These are phyloP conservation scores for Fraxinus greggii DNA, from an alignment of 305 asterid genomes.

Conservation along the genomic window DNA sequence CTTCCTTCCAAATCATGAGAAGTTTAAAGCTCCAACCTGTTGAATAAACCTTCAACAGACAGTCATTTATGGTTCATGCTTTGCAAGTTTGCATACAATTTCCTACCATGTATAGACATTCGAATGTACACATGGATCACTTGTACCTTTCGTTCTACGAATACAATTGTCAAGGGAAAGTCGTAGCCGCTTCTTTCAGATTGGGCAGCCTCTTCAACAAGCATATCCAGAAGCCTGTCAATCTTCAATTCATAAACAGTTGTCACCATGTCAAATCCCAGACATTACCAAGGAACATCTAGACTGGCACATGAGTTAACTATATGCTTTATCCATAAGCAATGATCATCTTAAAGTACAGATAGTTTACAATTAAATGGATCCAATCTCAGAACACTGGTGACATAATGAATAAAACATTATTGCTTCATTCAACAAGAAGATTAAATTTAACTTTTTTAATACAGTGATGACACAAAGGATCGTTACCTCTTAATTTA, in stretches of 20 bases:
- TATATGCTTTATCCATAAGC: constrained; percentile 20
- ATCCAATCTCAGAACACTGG: not conserved
- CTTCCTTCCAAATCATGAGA: not conserved
- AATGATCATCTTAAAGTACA: not conserved
- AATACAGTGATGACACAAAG: not conserved
- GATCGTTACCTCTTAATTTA: not conserved
- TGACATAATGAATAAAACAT: not conserved
- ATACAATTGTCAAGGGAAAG: constrained; percentile 85
- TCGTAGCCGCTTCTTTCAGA: constrained; percentile 64
- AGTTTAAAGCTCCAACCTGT: not conserved
- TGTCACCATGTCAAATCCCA: constrained; percentile 24
- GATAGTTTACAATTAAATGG: not conserved
- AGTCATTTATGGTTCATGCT: not conserved
- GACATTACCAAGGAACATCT: constrained; percentile 8
- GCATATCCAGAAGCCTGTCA: constrained; percentile 77
- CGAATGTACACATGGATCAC: constrained; percentile 15
- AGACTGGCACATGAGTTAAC: not conserved
- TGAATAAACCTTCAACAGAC: not conserved
- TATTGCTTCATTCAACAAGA: not conserved
- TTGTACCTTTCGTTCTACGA: constrained; percentile 89
- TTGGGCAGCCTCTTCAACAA: constrained; percentile 80
- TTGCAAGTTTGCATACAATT: not conserved
- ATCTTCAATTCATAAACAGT: constrained; percentile 50
- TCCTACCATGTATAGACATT: not conserved
- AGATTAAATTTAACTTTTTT: not conserved